A percentile compares a stretch with the other conserved stretches of the same genome.
These are phyloP conservation scores for Cladosporium sp. DNA, from an alignment of 2,329 filamentous ascomycete genomes.

Conservation along the genomic window DNA sequence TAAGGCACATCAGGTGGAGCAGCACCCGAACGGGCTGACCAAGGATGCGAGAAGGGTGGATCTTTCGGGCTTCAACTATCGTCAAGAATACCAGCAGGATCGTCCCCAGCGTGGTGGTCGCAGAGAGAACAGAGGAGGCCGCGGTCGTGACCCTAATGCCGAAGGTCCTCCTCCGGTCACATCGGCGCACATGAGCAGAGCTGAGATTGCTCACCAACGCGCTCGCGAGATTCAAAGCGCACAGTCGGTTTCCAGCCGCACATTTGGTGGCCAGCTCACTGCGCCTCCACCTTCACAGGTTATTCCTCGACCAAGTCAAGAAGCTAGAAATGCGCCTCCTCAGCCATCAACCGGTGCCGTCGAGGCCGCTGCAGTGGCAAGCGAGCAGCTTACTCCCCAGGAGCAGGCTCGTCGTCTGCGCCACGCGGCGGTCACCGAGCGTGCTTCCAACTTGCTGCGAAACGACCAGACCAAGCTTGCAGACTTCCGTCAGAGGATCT, in stretches of 20 bases:
- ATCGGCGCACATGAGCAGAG: slow-evolving; percentile 74
- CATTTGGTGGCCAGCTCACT: slow-evolving; percentile 80
- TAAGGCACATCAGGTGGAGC: slow-evolving; percentile 84
- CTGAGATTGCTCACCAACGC: slow-evolving; percentile 86
- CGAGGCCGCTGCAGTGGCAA: slow-evolving; percentile 27
- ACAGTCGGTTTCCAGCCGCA: slow-evolving; percentile 72
- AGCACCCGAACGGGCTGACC: slow-evolving; percentile 73
- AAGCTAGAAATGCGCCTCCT: slow-evolving; percentile 28
- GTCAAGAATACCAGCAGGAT: slow-evolving; percentile 63
- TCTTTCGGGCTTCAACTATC: slow-evolving; percentile 78
- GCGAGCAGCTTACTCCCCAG: slow-evolving; percentile 58
- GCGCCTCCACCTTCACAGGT: slow-evolving; percentile 15
- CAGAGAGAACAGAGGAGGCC: slow-evolving; percentile 45
- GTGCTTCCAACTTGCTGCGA: slow-evolving; percentile 73
- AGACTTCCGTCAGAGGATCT: slow-evolving; percentile 75
- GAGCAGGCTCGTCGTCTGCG: slow-evolving; percentile 77
- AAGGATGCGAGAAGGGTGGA: slow-evolving; percentile 85
- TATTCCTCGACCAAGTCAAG: slow-evolving; percentile 35
- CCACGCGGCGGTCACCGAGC: slow-evolving; percentile 80
- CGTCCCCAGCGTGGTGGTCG: slow-evolving; percentile 40
- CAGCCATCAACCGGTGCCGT: slow-evolving; percentile 33
- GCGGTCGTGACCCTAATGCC: slow-evolving; percentile 81
- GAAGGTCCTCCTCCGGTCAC: slow-evolving; percentile 73
- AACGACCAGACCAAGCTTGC: slow-evolving; percentile 71
- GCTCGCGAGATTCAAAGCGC: slow-evolving; percentile 88